Conservation (phyloP, 2,329 filamentous ascomycete genomes). For the Ophiostoma angusticollis region DNA sequence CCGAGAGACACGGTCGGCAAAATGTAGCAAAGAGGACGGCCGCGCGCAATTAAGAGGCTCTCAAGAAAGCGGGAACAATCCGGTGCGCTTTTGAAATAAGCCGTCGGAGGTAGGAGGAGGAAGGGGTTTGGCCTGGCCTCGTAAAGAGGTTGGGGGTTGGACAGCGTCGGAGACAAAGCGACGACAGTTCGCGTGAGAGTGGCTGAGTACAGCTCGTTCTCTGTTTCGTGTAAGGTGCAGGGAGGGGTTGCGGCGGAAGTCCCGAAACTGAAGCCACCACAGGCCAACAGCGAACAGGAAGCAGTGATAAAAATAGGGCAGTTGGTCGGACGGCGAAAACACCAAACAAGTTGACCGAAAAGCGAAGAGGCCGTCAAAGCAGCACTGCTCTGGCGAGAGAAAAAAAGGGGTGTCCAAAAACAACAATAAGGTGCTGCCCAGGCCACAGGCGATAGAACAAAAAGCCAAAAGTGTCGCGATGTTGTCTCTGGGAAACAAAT, state of each 20-base stretch:
- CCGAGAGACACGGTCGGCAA: neutral
- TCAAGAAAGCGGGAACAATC: neutral
- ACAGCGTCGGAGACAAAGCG: slow-evolving; percentile 6
- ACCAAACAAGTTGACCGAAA: neutral
- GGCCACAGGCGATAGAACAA: neutral
- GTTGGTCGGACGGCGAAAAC: neutral
- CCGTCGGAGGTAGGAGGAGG: neutral
- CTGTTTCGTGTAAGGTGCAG: neutral
- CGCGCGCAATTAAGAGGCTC: neutral
- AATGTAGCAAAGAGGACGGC: neutral
- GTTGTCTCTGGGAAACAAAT: neutral
- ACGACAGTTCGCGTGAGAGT: slow-evolving; percentile 7
- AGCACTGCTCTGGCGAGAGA: no score
- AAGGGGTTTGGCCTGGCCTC: neutral
- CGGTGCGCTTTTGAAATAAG: slow-evolving; percentile 5
- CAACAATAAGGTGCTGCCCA: neutral
- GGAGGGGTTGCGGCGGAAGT: slow-evolving; percentile 1
- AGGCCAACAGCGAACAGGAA: neutral
- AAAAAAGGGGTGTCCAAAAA: slow-evolving; percentile 1
- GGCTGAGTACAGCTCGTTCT: slow-evolving; percentile 11
- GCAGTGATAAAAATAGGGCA: slow-evolving; percentile 7
- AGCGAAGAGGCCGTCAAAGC: no score
- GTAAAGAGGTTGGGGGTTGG: slow-evolving; percentile 1
- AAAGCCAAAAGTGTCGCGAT: neutral
- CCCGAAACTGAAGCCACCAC: slow-evolving; percentile 6